Percentiles rank a stretch among this genome's conserved stretches.
Evolutionary conservation across 495 filamentous ascomycete species (phyloP).

Genomic region (Rhypophila decipiens): DNA sequence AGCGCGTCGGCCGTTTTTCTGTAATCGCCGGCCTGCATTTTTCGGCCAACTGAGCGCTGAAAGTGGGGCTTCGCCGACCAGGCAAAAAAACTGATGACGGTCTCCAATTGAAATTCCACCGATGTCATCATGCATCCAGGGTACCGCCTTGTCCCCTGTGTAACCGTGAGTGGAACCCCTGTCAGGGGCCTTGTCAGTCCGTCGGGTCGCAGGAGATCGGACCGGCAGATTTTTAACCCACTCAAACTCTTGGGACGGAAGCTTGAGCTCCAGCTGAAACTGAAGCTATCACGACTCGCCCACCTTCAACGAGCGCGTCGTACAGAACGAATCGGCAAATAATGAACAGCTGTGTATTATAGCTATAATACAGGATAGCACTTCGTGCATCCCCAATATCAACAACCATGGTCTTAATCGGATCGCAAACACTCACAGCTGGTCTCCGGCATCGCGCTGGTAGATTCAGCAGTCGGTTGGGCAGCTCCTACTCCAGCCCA

Average conservation of each 20-base stretch:
- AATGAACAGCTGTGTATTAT: too few relatives aligned
- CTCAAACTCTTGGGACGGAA: neutral
- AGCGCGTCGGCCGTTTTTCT: neutral
- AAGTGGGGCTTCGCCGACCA: too few relatives aligned
- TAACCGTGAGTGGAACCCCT: neutral
- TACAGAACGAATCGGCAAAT: too few relatives aligned
- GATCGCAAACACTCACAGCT: slow-evolving; percentile 10
- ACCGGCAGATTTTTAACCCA: neutral
- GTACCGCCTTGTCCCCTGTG: neutral
- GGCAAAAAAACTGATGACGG: neutral
- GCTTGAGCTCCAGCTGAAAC: too few relatives aligned
- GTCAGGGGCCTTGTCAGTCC: neutral
- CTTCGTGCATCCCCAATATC: neutral
- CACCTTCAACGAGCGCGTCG: too few relatives aligned
- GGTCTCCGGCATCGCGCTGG: slow-evolving; percentile 7
- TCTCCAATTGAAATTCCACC: slow-evolving; percentile 5
- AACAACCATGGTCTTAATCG: slow-evolving; percentile 8
- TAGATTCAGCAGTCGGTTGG: slow-evolving; percentile 1
- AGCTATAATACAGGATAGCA: too few relatives aligned
- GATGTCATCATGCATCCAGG: slow-evolving; percentile 22
- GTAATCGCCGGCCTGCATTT: neutral
- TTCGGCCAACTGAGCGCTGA: neutral
- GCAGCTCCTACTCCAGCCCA: neutral
- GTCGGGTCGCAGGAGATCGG: neutral
- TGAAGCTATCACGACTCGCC: too few relatives aligned